Conservation (phyloP, 2,329 filamentous ascomycete species). For the Intubia oerlemansii region DNA sequence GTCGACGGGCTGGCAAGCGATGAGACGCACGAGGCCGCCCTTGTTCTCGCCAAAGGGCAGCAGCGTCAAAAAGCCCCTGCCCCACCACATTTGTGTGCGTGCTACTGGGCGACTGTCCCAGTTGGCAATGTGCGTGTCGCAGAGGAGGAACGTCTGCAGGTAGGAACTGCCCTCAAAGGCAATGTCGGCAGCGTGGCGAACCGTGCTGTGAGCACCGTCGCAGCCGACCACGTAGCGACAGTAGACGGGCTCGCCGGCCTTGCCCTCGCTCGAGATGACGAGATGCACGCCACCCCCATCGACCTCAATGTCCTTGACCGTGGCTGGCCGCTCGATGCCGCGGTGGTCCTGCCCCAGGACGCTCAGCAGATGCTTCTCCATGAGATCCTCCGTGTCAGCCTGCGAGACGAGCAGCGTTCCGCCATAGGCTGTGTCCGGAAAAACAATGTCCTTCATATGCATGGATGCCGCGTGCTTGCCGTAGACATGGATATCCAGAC, state of each 20-base stretch:
- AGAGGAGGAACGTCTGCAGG: constrained; percentile 22
- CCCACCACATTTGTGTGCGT: constrained; percentile 10
- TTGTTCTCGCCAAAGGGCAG: constrained; percentile 12
- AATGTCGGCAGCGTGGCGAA: constrained; percentile 17
- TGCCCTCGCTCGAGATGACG: constrained; percentile 2
- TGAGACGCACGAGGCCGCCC: constrained; percentile 6
- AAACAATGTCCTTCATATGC: constrained; percentile 9
- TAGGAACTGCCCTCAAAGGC: constrained; percentile 22
- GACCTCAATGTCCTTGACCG: constrained; percentile 5
- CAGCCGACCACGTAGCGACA: constrained; percentile 23
- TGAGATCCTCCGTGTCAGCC: constrained; percentile 9
- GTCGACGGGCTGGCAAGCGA: constrained; percentile 5
- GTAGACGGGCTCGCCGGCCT: constrained; percentile 8
- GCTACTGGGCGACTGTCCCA: constrained; percentile 5
- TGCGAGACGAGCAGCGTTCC: constrained; percentile 9
- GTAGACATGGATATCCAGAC: constrained; percentile 17
- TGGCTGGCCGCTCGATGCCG: constrained; percentile 9
- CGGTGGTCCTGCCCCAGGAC: constrained; percentile 15
- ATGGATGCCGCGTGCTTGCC: constrained; percentile 12
- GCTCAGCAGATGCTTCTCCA: constrained; percentile 18
- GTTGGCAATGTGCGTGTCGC: constrained; percentile 16
- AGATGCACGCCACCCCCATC: constrained; percentile 9
- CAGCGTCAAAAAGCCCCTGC: constrained; percentile 15
- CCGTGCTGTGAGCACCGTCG: constrained; percentile 22
- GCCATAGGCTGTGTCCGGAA: constrained; percentile 8